Conservation (phyloP, 1,139 yeast species). For the Zygotorulaspora mrakii region DNA sequence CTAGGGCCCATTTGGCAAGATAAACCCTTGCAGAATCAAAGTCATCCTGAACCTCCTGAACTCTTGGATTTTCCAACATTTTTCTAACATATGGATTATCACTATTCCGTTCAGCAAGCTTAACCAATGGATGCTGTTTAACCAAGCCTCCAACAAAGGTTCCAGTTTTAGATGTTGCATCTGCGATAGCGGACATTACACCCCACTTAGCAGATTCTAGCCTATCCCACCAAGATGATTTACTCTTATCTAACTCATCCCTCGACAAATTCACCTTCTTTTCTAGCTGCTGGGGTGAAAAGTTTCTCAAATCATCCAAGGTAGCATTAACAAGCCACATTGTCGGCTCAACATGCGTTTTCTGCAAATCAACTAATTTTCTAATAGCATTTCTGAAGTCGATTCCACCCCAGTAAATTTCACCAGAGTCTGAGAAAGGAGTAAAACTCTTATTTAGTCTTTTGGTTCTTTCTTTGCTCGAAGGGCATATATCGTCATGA, state of each 20-base stretch:
- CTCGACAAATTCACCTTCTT: conserved; percentile 23
- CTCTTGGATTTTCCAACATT: conserved; percentile 72
- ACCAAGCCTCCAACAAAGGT: conserved; percentile 23
- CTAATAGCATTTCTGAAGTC: conserved; percentile 60
- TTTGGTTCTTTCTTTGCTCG: conserved; percentile 62
- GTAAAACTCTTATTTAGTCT: conserved; percentile 56
- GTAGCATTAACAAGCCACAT: conserved; percentile 78
- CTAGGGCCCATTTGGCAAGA: conserved; percentile 95
- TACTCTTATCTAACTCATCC: conserved; percentile 20
- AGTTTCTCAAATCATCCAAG: conserved; percentile 69
- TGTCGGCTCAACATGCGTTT: conserved; percentile 66
- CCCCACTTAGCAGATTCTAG: conserved; percentile 80
- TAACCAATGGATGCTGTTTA: conserved; percentile 31
- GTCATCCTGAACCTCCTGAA: conserved; percentile 75
- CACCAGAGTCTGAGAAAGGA: conserved; percentile 59
- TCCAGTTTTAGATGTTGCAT: conserved; percentile 65
- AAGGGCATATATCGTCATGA: conserved; percentile 83
- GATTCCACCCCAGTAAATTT: conserved; percentile 86
- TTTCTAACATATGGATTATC: conserved; percentile 47
- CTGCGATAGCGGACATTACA: conserved; percentile 78
- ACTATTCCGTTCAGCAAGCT: conserved; percentile 30
- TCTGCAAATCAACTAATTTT: conserved; percentile 56
- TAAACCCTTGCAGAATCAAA: conserved; percentile 90
- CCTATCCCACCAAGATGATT: conserved; percentile 30
- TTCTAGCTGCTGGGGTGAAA: conserved; percentile 49